Evolutionary conservation across 139 green algal species (phyloP), one percentile per base, ranked within the genome.

Genomic region (Chlamydomonas schloesseri): DNA sequence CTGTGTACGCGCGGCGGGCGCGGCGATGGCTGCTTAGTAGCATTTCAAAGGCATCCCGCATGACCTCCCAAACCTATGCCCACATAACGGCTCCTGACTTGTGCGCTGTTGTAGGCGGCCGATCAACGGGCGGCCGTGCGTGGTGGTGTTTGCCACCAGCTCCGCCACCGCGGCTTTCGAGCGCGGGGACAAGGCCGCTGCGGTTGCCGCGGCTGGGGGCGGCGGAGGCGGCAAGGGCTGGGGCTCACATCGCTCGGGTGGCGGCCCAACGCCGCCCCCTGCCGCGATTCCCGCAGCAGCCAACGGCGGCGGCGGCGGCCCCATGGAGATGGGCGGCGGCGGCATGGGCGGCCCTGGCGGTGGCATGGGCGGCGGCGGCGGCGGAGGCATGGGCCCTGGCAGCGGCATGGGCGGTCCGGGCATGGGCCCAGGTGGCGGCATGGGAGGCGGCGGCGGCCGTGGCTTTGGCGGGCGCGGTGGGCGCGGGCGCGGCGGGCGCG

Each of bases 51-150:
- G n/a, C n/a, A n/a, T n/a, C n/a, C n/a, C n/a, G n/a, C n/a, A n/a
- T n/a, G n/a, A n/a, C n/a, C n/a, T n/a, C n/a, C n/a, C n/a, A n/a
- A n/a, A n/a, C n/a, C n/a, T n/a, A n/a, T n/a, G n/a, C n/a, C n/a
- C n/a, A n/a, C n/a, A n/a, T n/a, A n/a, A n/a, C n/a, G n/a, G 24
- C 42, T 13, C 28, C 20, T 24, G 13, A 79, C 42, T n/a, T n/a
- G n/a, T n/a, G n/a, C n/a, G n/a, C 37, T 20, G 1, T 23, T 71
- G 17, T 64, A 84, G 77, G 77, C 72, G 57, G n/a, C 77, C 62
- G 28, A 67, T 84, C 60, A 74, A 84, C 64, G 77, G 77, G 42
- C 77, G 77, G 1, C 26, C 14, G 46, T 84, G 77, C n/a, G 77
- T 84, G 3, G 77, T 84, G 9, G 73, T 67, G n/a, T 76, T 85